These are phyloP conservation scores for Eimeria necatrix DNA, from an alignment of 169 alveolate species.

Conservation along the genomic window DNA sequence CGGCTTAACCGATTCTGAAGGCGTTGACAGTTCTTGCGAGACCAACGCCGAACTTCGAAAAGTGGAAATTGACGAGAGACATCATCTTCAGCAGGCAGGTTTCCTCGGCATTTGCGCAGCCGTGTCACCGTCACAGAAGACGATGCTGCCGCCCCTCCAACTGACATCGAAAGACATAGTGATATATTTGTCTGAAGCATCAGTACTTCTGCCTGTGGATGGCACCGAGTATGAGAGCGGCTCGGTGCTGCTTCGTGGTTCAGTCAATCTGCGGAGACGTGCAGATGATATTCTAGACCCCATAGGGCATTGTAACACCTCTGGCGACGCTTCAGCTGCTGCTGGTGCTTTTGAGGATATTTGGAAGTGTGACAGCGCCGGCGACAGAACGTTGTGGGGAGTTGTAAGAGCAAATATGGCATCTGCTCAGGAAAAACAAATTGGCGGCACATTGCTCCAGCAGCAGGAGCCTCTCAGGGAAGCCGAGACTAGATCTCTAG, in stretches of 20 bases:
- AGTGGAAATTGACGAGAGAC: neutral
- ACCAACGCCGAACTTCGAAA: neutral
- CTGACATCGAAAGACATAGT: slow-evolving; percentile 16
- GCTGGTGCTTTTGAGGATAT: neutral
- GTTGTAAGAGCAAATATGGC: neutral
- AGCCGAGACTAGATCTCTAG: neutral
- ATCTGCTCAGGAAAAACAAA: neutral
- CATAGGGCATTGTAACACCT: neutral
- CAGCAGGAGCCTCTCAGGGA: slow-evolving; percentile 8
- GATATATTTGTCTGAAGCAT: slow-evolving; percentile 31
- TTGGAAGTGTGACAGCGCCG: neutral
- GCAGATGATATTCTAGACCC: slow-evolving; percentile 62
- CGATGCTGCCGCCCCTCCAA: neutral
- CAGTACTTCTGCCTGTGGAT: slow-evolving; percentile 61
- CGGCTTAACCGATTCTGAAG: neutral
- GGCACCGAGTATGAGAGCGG: neutral
- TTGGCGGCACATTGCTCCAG: neutral
- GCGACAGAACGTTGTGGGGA: slow-evolving; percentile 11
- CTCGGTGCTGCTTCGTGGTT: slow-evolving; percentile 62
- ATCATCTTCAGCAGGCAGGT: neutral
- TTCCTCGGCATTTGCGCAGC: neutral
- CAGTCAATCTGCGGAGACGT: slow-evolving; percentile 23
- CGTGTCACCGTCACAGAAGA: neutral
- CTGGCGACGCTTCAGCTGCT: slow-evolving; percentile 27
- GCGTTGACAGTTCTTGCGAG: neutral